Conservation (phyloP, 73 alveolate species). For the Urostyla sp. region DNA sequence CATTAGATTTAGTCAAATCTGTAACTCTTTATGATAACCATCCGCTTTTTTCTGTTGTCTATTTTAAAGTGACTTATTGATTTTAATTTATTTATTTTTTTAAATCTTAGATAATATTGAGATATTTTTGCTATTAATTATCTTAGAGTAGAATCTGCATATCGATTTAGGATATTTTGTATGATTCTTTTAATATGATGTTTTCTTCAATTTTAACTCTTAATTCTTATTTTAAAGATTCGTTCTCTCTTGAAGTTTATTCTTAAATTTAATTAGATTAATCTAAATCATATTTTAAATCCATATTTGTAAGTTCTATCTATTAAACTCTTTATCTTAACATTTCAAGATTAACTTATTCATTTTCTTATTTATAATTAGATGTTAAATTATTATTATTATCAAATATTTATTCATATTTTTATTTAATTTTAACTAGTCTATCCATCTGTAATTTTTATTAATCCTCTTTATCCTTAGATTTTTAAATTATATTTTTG, state of each 20-base stretch:
- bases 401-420: not conserved
- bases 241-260: not conserved
- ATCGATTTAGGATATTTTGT: too few relatives aligned
- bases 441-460: not conserved
- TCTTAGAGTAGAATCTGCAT: too few relatives aligned
- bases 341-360: conserved; percentile 7
- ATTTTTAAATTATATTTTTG: not conserved
- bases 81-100: too few relatives aligned
- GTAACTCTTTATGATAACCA: too few relatives aligned
- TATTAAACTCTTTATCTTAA: not conserved
- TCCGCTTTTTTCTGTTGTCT: too few relatives aligned
- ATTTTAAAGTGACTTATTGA: too few relatives aligned
- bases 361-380: not conserved
- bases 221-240: not conserved
- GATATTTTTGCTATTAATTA: too few relatives aligned
- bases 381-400: too few relatives aligned
- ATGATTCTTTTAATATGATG: too few relatives aligned
- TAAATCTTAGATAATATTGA: too few relatives aligned
- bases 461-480: not conserved
- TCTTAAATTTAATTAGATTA: not conserved
- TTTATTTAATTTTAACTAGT: not conserved
- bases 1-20: too few relatives aligned
- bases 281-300: conserved; percentile 12
- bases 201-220: too few relatives aligned
- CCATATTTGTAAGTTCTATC: conserved; percentile 3